Evolutionary conservation across 768 basidiomycete species (phyloP), one percentile per base, ranked within the genome.

Genomic region (Rhodosporidiobolus sp.): DNA sequence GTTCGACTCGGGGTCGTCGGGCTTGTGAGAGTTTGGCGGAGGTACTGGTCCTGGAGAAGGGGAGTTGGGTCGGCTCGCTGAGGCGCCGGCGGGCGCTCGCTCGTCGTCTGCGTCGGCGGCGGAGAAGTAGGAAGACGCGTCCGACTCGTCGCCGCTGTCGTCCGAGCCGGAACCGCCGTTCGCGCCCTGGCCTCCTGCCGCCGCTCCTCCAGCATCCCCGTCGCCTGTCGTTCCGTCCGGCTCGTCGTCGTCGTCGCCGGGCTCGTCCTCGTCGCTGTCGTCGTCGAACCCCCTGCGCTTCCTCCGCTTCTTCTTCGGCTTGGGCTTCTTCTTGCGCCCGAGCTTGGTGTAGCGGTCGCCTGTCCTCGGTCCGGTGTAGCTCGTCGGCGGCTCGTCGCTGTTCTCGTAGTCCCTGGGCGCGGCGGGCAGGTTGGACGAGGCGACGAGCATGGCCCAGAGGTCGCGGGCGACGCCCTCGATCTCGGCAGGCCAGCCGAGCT

Each of bases 401-500:
- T 48, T 50, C 16, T 48, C 52, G 35, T 52, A 63, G 38, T 73
- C 71, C 28, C n/a, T 17, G 11, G 75, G 75, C n/a, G 68, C 69
- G 24, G 65, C 26, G 3, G 62, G 46, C 9, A 65, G 30, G 16
- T 46, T 34, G 3, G 63, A 53, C 53, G 58, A 61, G 5, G 67
- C 68, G 54, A 70, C 32, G 38, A 76, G 58, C 35, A 76, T 28
- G 2, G 57, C 34, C 65, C 68, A 76, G 4, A 76, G 30, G 35
- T 76, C 75, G 34, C 72, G 26, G 26, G 63, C 43, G 55, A 70
- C 65, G 46, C 38, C n/a, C 35, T 76, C 75, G 52, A 76, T 43
- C 38, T 73, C 66, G 35, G 45, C 63, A 4, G 75, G 75, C 57
- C 49, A 73, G 17, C 75, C 75, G 12, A 73, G 46, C 48, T 72